phyloP scores from a whole-genome alignment of 495 filamentous ascomycete genomes.

The Podospora bellae-mahoneyi region DNA sequence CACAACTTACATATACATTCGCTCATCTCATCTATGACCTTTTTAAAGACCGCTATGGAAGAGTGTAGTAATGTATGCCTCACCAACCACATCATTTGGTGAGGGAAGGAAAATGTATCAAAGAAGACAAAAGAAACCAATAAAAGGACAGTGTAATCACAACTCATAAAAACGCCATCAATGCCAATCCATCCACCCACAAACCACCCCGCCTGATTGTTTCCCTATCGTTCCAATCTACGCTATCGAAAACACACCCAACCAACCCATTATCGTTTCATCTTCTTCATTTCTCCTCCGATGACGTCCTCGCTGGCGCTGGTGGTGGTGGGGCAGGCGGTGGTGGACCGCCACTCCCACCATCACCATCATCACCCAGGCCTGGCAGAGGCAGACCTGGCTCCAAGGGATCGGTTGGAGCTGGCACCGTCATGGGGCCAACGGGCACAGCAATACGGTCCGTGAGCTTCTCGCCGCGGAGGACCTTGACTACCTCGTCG shows the following conservation, averaged over 20 bases:
- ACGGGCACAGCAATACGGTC: conserved; percentile 47
- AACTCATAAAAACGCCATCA: conserved; percentile 20
- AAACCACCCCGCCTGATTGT: not conserved
- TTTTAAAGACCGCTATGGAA: conserved; percentile 14
- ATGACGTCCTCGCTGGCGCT: conserved; percentile 15
- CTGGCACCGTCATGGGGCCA: conserved; percentile 48
- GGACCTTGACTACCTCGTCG: conserved; percentile 83
- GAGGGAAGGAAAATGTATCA: not conserved
- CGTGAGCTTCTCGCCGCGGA: conserved; percentile 76
- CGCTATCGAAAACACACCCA: not conserved
- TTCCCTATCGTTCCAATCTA: conserved; percentile 22
- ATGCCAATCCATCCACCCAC: conserved; percentile 17
- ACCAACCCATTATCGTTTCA: not conserved
- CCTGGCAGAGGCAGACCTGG: conserved; percentile 26
- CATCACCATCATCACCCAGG: conserved; percentile 6
- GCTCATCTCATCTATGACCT: not conserved
- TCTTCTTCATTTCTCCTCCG: not conserved
- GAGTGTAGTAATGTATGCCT: conserved; percentile 4
- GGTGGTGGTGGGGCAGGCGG: conserved; percentile 27
- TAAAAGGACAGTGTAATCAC: conserved; percentile 9
- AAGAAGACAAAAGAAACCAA: not conserved
- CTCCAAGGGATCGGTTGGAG: conserved; percentile 29
- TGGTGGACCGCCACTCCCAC: conserved; percentile 15
- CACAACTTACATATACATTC: not conserved
- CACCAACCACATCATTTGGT: not conserved